Evolutionary conservation across 1,139 yeast genomes (phyloP).

Genomic region (Nadsonia starkeyi-henricii): DNA sequence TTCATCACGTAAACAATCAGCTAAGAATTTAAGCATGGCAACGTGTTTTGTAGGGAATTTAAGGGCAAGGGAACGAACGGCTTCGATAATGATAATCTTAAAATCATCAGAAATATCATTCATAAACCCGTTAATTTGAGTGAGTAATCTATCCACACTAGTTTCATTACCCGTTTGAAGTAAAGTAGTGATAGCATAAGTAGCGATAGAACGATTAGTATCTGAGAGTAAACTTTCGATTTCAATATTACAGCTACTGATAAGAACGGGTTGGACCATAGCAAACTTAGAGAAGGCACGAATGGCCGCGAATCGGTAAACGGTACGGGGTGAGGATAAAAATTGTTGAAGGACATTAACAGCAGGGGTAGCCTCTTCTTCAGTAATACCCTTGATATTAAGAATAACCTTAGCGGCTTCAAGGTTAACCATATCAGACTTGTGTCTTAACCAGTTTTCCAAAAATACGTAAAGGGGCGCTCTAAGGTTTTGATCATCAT

Average conservation of each 20-base stretch:
- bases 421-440: conserved; percentile 79
- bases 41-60: conserved; percentile 88
- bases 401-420: conserved; percentile 87
- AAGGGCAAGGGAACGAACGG: conserved; percentile 79
- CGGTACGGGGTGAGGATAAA: conserved; percentile 77
- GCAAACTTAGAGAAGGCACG: conserved; percentile 81
- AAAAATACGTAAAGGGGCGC: conserved; percentile 47
- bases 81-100: conserved; percentile 87
- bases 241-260: conserved; percentile 63
- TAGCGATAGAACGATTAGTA: conserved; percentile 82
- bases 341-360: conserved; percentile 61
- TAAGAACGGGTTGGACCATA: conserved; percentile 63
- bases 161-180: conserved; percentile 90
- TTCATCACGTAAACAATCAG: conserved; percentile 78
- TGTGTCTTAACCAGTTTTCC: conserved; percentile 60
- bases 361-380: conserved; percentile 51
- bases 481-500: conserved; percentile 34
- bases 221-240: conserved; percentile 81
- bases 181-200: conserved; percentile 94
- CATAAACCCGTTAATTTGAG: conserved; percentile 79
- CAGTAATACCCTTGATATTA: conserved; percentile 42
- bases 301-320: conserved; percentile 85
- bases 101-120: conserved; percentile 93
- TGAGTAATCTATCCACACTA: conserved; percentile 77
- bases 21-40: conserved; percentile 66